A percentile compares a stretch with the other conserved stretches of the same genome.
Conservation (phyloP, 2,329 filamentous ascomycete species). For the Fusarium humuli region DNA sequence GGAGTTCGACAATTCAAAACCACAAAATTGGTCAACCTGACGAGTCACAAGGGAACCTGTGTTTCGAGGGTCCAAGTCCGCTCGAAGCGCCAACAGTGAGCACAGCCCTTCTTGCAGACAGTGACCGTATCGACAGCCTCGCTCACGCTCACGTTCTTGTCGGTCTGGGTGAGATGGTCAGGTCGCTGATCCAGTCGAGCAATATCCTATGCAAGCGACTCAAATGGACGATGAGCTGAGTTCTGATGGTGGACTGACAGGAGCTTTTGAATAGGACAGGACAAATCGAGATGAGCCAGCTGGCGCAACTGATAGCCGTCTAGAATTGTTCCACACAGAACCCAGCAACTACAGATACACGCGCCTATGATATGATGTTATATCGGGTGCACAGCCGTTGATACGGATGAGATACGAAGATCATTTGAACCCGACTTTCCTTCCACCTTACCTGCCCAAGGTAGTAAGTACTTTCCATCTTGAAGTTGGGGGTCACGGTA, state of each 20-base stretch:
- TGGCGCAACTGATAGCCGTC: constrained; percentile 36
- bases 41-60: constrained; percentile 37
- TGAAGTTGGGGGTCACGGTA: constrained; percentile 17
- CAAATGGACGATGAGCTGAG: constrained; percentile 15
- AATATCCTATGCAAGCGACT: constrained; percentile 35
- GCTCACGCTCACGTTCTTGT: constrained; percentile 14
- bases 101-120: constrained; percentile 29
- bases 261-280: constrained; percentile 19
- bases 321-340: constrained; percentile 37
- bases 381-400: constrained; percentile 17
- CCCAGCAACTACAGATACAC: constrained; percentile 20
- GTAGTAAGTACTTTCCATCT: constrained; percentile 17
- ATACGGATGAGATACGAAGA: constrained; percentile 20
- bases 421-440: constrained; percentile 1
- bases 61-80: constrained; percentile 31
- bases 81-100: constrained; percentile 27
- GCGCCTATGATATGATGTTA: constrained; percentile 30
- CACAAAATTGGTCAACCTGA: constrained; percentile 29
- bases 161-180: constrained; percentile 30
- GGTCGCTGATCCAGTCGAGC: constrained; percentile 23
- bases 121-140: constrained; percentile 18
- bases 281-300: constrained; percentile 42
- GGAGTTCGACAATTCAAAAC: constrained; percentile 29
- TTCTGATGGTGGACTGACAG: constrained; percentile 24
- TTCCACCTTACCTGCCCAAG: constrained; percentile 12